A percentile compares a stretch with the other conserved stretches of the same genome.
These are phyloP conservation scores for Hydrangea macrophylla DNA, from an alignment of 148 eudicot species.

Conservation along the genomic window DNA sequence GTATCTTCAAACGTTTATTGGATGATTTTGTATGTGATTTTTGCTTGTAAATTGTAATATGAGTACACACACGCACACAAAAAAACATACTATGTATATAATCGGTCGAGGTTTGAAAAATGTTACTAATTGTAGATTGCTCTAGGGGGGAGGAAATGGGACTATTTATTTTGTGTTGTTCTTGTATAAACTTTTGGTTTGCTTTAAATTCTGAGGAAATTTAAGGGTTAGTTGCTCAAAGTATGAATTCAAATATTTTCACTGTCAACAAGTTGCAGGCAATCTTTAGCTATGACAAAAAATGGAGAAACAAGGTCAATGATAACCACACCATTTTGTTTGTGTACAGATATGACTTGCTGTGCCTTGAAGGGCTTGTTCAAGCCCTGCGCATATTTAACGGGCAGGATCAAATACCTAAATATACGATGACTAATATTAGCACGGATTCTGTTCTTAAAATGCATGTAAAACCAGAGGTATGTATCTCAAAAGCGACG, in stretches of 20 bases:
- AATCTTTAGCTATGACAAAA: background rate
- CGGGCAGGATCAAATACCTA: slow-evolving; percentile 68
- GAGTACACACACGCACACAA: no score
- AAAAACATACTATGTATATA: no score
- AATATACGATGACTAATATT: slow-evolving; percentile 44
- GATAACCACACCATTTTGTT: background rate
- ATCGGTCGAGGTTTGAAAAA: background rate
- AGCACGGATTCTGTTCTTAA: slow-evolving; percentile 49
- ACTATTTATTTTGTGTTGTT: background rate
- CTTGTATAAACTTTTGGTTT: background rate
- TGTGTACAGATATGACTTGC: slow-evolving; percentile 81
- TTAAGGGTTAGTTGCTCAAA: background rate
- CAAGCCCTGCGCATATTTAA: slow-evolving; percentile 73
- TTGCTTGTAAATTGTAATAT: no score
- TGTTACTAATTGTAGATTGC: background rate
- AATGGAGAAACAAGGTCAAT: background rate
- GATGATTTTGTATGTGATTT: background rate
- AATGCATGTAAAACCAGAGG: slow-evolving; percentile 95
- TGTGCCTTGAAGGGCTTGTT: slow-evolving; percentile 91
- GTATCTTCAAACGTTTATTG: slow-evolving; percentile 28
- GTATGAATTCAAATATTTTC: background rate
- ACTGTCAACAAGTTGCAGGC: background rate
- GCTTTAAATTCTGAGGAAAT: background rate
- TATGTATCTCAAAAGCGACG: slow-evolving; percentile 14
- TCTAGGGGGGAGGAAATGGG: no score